phyloP scores from a whole-genome alignment of 768 basidiomycete species.

The Paxillus rubicundulus region DNA sequence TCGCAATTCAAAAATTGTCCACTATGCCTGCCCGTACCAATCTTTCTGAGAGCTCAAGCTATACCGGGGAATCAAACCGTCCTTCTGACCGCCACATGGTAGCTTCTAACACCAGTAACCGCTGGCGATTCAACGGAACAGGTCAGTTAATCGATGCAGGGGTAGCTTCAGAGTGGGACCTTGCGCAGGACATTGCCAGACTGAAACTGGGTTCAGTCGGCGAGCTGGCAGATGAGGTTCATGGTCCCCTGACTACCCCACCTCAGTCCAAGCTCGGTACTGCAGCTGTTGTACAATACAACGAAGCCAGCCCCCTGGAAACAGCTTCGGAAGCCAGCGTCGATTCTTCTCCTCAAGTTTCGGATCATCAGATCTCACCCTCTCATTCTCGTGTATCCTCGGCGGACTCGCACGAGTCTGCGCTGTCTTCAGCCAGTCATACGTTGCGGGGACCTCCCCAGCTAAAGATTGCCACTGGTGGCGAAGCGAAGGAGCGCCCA shows the following conservation, averaged over 20 bases:
- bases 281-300: constrained; percentile 52
- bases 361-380: constrained; percentile 62
- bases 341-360: constrained; percentile 68
- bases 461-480: constrained; percentile 48
- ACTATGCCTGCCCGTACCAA: constrained; percentile 50
- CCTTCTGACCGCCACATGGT: constrained; percentile 40
- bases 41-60: constrained; percentile 21
- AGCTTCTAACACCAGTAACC: constrained; percentile 39
- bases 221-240: constrained; percentile 50
- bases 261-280: constrained; percentile 61
- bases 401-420: constrained; percentile 63
- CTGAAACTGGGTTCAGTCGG: constrained; percentile 61
- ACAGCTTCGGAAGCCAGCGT: constrained; percentile 68
- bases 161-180: constrained; percentile 60
- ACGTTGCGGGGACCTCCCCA: constrained; percentile 53
- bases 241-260: constrained; percentile 57
- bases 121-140: constrained; percentile 64
- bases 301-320: constrained; percentile 70
- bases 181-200: constrained; percentile 71
- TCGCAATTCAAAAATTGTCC: constrained; percentile 38
- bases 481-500: constrained; percentile 71
- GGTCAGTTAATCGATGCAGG: constrained; percentile 62
- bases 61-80: constrained; percentile 24
- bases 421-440: constrained; percentile 50
- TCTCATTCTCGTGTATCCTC: constrained; percentile 83